These are phyloP conservation scores for Cladorrhinum sp. DNA, from an alignment of 2,329 filamentous ascomycete genomes.

Conservation along the genomic window DNA sequence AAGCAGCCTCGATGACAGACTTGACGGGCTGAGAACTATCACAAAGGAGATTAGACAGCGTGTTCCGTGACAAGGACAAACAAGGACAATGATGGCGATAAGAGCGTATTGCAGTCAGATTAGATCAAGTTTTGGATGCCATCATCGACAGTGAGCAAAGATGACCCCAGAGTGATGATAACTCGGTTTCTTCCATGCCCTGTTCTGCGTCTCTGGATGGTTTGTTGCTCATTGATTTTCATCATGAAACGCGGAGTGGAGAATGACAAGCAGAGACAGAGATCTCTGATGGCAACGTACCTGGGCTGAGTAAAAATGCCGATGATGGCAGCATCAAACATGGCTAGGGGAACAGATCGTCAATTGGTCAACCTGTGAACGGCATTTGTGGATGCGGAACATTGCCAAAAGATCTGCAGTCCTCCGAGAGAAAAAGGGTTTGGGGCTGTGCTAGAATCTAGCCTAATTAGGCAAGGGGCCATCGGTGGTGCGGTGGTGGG, in stretches of 20 bases:
- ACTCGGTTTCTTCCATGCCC: constrained; percentile 49
- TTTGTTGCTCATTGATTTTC: constrained; percentile 25
- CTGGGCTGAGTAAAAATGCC: background rate
- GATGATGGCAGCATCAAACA: background rate
- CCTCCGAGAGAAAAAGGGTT: constrained; percentile 4
- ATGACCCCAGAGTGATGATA: constrained; percentile 46
- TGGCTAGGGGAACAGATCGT: too few species aligned
- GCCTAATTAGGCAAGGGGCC: constrained; percentile 5
- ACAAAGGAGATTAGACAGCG: constrained; percentile 37
- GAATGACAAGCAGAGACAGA: background rate
- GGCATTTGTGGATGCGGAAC: background rate
- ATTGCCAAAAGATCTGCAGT: constrained; percentile 8
- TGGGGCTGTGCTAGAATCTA: constrained; percentile 18
- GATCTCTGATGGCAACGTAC: background rate
- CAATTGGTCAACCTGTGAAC: background rate
- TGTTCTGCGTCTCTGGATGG: constrained; percentile 37
- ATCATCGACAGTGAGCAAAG: constrained; percentile 39
- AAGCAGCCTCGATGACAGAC: constrained; percentile 45
- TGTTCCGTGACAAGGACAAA: constrained; percentile 15
- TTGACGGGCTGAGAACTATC: constrained; percentile 48
- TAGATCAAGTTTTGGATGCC: constrained; percentile 58
- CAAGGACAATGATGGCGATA: background rate
- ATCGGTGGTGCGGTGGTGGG: constrained; percentile 9
- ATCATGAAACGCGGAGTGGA: constrained; percentile 20
- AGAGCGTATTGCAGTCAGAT: constrained; percentile 47